Evolutionary conservation across 2,329 filamentous ascomycete species (phyloP).

Genomic region (Geosmithia putterillii): DNA sequence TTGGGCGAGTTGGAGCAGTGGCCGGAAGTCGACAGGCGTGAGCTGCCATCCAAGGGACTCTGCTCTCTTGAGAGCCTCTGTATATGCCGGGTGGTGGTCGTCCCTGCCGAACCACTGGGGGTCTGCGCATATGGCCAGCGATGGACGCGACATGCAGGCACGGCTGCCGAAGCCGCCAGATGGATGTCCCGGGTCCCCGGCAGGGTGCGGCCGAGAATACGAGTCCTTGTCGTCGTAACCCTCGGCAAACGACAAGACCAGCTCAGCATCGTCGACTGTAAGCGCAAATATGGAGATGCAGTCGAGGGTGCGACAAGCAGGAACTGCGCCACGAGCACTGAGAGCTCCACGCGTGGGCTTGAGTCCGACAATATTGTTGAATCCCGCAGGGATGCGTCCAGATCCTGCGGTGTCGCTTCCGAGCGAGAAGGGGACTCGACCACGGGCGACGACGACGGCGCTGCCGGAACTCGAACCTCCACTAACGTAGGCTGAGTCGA

Average conservation of each 20-base stretch:
- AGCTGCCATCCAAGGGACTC: slow-evolving; percentile 25
- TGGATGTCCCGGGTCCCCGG: slow-evolving; percentile 5
- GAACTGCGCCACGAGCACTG: slow-evolving; percentile 34
- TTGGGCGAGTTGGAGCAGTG: slow-evolving; percentile 37
- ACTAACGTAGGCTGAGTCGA: slow-evolving; percentile 20
- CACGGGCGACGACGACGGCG: slow-evolving; percentile 39
- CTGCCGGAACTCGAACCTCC: slow-evolving; percentile 49
- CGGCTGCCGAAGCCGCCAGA: slow-evolving; percentile 24
- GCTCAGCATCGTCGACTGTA: slow-evolving; percentile 34
- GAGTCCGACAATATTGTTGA: slow-evolving; percentile 39
- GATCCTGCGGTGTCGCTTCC: slow-evolving; percentile 45
- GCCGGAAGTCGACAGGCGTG: slow-evolving; percentile 29
- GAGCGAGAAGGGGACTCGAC: slow-evolving; percentile 41
- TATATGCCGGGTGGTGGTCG: slow-evolving; percentile 28
- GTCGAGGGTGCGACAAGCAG: slow-evolving; percentile 44
- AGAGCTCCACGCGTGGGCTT: slow-evolving; percentile 41
- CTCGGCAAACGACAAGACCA: slow-evolving; percentile 33
- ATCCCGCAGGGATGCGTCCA: slow-evolving; percentile 37
- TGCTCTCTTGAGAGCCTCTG: slow-evolving; percentile 24
- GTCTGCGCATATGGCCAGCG: slow-evolving; percentile 13
- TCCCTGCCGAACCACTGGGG: slow-evolving; percentile 21
- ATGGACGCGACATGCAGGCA: not conserved
- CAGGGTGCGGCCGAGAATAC: slow-evolving; percentile 31
- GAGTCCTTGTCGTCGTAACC: slow-evolving; percentile 34
- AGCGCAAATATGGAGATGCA: slow-evolving; percentile 41